These are phyloP conservation scores for Domatiomyces globalis DNA, from an alignment of 2,329 filamentous ascomycete genomes.

Conservation along the genomic window DNA sequence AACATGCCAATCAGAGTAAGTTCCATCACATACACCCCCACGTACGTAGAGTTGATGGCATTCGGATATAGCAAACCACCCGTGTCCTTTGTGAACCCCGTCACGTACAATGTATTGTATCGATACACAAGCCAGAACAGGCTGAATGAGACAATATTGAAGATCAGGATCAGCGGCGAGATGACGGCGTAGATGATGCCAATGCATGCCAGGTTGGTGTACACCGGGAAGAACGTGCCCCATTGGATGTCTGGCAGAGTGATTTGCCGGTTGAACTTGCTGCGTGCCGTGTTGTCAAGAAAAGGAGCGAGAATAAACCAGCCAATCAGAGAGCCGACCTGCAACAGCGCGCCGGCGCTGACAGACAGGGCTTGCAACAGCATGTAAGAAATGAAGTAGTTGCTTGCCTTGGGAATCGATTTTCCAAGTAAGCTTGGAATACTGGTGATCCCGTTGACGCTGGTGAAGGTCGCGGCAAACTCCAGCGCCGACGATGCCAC, in stretches of 20 bases:
- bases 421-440: constrained; percentile 59
- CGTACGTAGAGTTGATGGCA: constrained; percentile 91
- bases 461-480: constrained; percentile 47
- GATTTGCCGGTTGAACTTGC: constrained; percentile 79
- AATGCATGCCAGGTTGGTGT: constrained; percentile 93
- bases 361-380: constrained; percentile 84
- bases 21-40: constrained; percentile 89
- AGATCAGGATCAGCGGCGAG: constrained; percentile 77
- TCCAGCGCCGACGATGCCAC: constrained; percentile 62
- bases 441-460: constrained; percentile 52
- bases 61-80: constrained; percentile 83
- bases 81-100: constrained; percentile 75
- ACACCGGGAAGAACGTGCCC: constrained; percentile 90
- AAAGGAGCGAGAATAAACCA: constrained; percentile 74
- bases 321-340: constrained; percentile 61
- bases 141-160: constrained; percentile 82
- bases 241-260: constrained; percentile 64
- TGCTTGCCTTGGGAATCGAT: constrained; percentile 72
- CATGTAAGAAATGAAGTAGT: constrained; percentile 99
- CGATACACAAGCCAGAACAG: constrained; percentile 89
- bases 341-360: constrained; percentile 75
- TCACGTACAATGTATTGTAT: constrained; percentile 95
- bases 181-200: constrained; percentile 79
- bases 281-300: constrained; percentile 63
- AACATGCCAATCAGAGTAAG: constrained; percentile 80